Conservation (phyloP, 148 eudicot species). For the Rhododendron williamsianum region DNA sequence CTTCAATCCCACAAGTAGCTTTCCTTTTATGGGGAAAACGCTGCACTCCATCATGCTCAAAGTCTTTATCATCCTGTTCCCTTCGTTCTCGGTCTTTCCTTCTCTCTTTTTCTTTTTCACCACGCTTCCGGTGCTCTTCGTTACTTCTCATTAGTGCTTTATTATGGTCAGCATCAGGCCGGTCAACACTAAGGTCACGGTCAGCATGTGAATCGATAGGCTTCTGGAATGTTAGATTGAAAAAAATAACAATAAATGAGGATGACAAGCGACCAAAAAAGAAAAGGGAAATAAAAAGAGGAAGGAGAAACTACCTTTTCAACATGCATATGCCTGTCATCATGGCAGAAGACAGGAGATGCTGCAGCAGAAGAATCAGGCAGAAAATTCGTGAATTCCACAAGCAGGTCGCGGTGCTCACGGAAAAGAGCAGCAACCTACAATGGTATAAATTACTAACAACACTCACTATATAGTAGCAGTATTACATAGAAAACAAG, state of each 20-base stretch:
- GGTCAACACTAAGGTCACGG: constrained; percentile 23
- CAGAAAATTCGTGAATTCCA: constrained; percentile 47
- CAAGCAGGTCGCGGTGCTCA: constrained; percentile 51
- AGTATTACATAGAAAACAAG: background rate
- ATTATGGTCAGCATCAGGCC: constrained; percentile 25
- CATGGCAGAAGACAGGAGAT: constrained; percentile 16
- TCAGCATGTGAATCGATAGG: constrained; percentile 25
- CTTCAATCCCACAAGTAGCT: constrained; percentile 27
- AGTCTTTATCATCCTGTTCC: constrained; percentile 36
- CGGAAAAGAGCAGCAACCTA: constrained; percentile 58
- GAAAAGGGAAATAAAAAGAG: background rate
- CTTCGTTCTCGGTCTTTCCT: constrained; percentile 27
- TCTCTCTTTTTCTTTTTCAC: constrained; percentile 32
- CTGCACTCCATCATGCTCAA: constrained; percentile 24
- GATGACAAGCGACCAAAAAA: background rate
- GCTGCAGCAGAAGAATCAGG: constrained; percentile 38
- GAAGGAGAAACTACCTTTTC: constrained; percentile 33
- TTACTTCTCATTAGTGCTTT: constrained; percentile 20
- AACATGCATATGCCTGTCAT: constrained; percentile 25
- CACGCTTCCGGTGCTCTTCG: constrained; percentile 21
- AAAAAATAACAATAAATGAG: background rate
- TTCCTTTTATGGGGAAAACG: constrained; percentile 22
- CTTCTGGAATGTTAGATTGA: constrained; percentile 22
- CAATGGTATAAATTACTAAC: constrained; percentile 6
- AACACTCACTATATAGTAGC: background rate